Percentiles rank a stretch among this genome's conserved stretches.
Conservation (phyloP, 2,329 filamentous ascomycete species). For the Penicillium nordicum region DNA sequence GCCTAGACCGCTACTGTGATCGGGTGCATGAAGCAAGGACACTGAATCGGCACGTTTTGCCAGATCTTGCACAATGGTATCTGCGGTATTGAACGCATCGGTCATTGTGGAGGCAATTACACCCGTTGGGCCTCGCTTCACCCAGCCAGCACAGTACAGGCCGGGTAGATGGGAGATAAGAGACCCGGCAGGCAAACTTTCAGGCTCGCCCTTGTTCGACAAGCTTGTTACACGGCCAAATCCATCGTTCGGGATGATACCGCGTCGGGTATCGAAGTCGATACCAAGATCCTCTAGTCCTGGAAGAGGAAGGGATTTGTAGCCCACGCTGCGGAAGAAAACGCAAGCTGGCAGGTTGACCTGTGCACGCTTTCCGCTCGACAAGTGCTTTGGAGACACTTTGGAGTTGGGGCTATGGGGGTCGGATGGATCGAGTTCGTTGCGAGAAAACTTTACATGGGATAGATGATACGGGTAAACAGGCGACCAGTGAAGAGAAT, state of each 20-base stretch:
- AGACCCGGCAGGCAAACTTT: slow-evolving; percentile 33
- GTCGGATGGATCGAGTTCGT: slow-evolving; percentile 47
- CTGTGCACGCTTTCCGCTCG: slow-evolving; percentile 48
- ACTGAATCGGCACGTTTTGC: slow-evolving; percentile 25
- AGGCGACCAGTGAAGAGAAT: slow-evolving; percentile 57
- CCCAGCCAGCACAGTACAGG: slow-evolving; percentile 92
- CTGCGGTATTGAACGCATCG: slow-evolving; percentile 86
- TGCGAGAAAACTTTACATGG: slow-evolving; percentile 64
- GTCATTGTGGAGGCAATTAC: slow-evolving; percentile 96
- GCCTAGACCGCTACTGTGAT: slow-evolving; percentile 51
- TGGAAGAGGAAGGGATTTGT: slow-evolving; percentile 73
- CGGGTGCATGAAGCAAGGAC: slow-evolving; percentile 48
- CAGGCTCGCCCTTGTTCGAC: slow-evolving; percentile 19
- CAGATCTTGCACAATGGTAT: slow-evolving; percentile 81
- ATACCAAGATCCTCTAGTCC: slow-evolving; percentile 72
- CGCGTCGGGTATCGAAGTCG: slow-evolving; percentile 69
- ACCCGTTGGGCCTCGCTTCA: slow-evolving; percentile 89
- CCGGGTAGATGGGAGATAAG: slow-evolving; percentile 59
- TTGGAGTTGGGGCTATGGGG: slow-evolving; percentile 51
- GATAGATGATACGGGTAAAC: slow-evolving; percentile 53
- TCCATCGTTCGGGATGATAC: slow-evolving; percentile 79
- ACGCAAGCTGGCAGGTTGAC: slow-evolving; percentile 61
- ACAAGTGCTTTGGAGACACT: slow-evolving; percentile 45
- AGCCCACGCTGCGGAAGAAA: slow-evolving; percentile 92
- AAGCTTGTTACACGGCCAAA: slow-evolving; percentile 65